Evolutionary conservation across 1,284 basidiomycete genomes (phyloP), one percentile per base, ranked within the genome.

Genomic region (Austroboletus novae-zelandiae): DNA sequence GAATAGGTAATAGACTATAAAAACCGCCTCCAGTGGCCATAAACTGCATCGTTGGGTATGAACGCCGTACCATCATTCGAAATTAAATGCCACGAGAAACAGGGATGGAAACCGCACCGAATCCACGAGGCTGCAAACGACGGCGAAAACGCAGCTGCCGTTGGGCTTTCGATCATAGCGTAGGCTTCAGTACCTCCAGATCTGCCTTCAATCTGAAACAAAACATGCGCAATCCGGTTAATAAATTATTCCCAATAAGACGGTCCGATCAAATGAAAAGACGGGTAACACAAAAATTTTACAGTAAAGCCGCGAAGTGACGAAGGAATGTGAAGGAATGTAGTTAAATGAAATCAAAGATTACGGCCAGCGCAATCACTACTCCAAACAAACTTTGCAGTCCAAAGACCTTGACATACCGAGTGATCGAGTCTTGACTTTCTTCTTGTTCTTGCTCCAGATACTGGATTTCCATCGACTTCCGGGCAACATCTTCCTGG

Each of bases 381-480:
- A 74, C 75, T 57, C 78, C 76, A 52, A 80, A 62, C 57, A 82
- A 79, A 64, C 76, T 76, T 66, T 83, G 81, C 59, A 80, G 69
- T 57, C 77, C 74, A 68, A 81, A 81, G 61, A 80, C 71, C 60
- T 70, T 74, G 59, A 84, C 87, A 74, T 85, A 91, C 89, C 84
- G 79, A 63, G 83, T 83, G 51, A 91, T 83, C 54, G 82, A 77
- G 61, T 89, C 86, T 59, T 82, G 75, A 55, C 64, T 81, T 58
- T 91, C 89, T 40, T 89, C 86, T 61, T 85, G 80, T 31, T 90
- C 86, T 63, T 83, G 78, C 62, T 89, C 87, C 49, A 89, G 75
- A 67, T 84, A 88, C 58, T 80, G 74, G 43, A 90, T 84, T 68
- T 91, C 89, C 86, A 91, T 85, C 47, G 75, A 74, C 70, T 88